Conservation (phyloP, 306 rosid species). For the Prunus davidiana region DNA sequence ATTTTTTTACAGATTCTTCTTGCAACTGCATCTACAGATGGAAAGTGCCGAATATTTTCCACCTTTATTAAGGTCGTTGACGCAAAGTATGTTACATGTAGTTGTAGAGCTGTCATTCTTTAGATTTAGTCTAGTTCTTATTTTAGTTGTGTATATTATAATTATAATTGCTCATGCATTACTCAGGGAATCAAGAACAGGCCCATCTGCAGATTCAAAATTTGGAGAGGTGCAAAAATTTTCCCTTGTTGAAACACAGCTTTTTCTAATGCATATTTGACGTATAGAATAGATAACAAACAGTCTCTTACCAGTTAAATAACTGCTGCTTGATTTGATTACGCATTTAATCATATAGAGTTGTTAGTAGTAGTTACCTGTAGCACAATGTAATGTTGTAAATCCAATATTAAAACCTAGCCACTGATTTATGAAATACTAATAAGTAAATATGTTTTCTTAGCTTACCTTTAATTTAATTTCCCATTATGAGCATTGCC, state of each 20-base stretch:
- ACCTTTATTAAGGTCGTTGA: slow-evolving; percentile 92
- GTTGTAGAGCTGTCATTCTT: slow-evolving; percentile 11
- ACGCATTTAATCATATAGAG: background rate
- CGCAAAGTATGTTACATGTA: slow-evolving; percentile 61
- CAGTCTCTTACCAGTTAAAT: background rate
- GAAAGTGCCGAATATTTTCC: slow-evolving; percentile 86
- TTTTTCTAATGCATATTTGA: background rate
- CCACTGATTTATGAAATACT: background rate
- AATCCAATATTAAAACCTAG: background rate
- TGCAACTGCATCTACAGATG: slow-evolving; percentile 95
- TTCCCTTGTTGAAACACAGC: slow-evolving; percentile 1
- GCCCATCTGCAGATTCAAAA: slow-evolving; percentile 66
- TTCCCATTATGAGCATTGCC: background rate
- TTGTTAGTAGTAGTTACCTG: background rate
- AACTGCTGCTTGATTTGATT: background rate
- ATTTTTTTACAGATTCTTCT: slow-evolving; percentile 65
- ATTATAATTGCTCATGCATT: slow-evolving; percentile 37
- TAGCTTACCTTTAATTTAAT: background rate
- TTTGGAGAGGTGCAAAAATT: slow-evolving; percentile 85
- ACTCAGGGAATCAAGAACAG: slow-evolving; percentile 75
- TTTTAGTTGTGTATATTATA: slow-evolving; percentile 17
- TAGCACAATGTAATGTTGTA: background rate
- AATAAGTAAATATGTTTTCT: background rate
- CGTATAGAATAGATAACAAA: background rate
- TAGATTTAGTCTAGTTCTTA: background rate